Evolutionary conservation across 208 protist species (phyloP), one percentile per base, ranked within the genome.

Genomic region (Trichomonas gallinae): DNA sequence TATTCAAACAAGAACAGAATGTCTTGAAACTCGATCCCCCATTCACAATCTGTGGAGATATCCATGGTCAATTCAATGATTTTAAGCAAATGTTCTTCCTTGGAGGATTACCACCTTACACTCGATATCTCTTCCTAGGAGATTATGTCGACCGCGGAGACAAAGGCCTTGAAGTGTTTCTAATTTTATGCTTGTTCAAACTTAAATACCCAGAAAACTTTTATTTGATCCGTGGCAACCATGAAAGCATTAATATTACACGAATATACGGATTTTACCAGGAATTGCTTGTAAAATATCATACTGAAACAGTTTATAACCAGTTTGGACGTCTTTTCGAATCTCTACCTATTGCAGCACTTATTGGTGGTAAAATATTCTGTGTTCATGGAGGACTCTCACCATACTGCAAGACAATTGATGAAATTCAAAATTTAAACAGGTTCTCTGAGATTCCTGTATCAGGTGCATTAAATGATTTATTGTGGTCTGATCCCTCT

Each of bases 321-420:
- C 98, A 97, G 11, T 99, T 99, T 97, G 99, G 98, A 26, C 99
- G 99, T 97, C 99, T 98, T 38, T 99, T 99, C 97, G 99, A 99
- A 97, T 99, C 99, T 97, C 97, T 99, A 9, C 99, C 99, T 58
- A 98, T 99, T 87, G 98, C 99, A 17, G 99, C 99, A 45, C 98
- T 99, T 96, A 99, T 99, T 63, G 99, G 99, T 96, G 99, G 99
- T 96, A 99, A 99, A 97, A 99, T 99, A 97, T 99, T 99, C 97
- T 99, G 99, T 98, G 99, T 99, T 97, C 97, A 98, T 91, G 97
- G 97, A 10, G 97, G 97, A 26, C 63, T 98, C 3, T 97, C 97
- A 23, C 97, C 45, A 97, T 63, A 97, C 8, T 87, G 36, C 23
- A 72, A 40, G 31, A 81, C 48, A 26, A 96, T 97, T 31, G 98